Conservation (phyloP, 2,329 filamentous ascomycete species). For the Xylariaceae sp. region DNA sequence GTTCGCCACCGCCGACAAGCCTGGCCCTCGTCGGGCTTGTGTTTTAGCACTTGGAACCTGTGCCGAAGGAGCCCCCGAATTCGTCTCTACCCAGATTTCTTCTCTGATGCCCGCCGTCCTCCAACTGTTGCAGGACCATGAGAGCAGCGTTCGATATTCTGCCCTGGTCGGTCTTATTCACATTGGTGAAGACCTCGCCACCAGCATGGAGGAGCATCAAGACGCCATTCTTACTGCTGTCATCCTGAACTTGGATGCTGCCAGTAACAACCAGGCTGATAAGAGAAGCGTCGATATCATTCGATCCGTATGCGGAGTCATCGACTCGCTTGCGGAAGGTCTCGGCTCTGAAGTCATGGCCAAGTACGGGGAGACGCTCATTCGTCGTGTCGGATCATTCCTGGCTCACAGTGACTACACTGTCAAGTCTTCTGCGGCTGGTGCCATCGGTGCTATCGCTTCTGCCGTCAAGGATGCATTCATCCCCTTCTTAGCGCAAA, state of each 20-base stretch:
- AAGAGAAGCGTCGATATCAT: slow-evolving; percentile 81
- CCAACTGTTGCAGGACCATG: slow-evolving; percentile 76
- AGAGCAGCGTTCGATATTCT: slow-evolving; percentile 77
- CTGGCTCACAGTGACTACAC: slow-evolving; percentile 80
- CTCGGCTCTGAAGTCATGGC: slow-evolving; percentile 76
- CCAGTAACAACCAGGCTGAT: slow-evolving; percentile 61
- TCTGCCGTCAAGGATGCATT: slow-evolving; percentile 78
- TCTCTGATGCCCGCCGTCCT: slow-evolving; percentile 81
- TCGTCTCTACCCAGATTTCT: slow-evolving; percentile 87
- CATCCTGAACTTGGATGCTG: slow-evolving; percentile 82
- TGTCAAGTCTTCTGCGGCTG: slow-evolving; percentile 83
- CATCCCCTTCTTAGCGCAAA: slow-evolving; percentile 83
- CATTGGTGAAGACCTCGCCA: slow-evolving; percentile 86
- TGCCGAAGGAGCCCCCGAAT: slow-evolving; percentile 94
- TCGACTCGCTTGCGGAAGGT: slow-evolving; percentile 86
- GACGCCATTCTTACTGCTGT: slow-evolving; percentile 76
- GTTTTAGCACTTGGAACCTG: slow-evolving; percentile 90
- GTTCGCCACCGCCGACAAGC: slow-evolving; percentile 69
- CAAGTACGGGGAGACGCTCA: slow-evolving; percentile 74
- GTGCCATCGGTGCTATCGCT: slow-evolving; percentile 86
- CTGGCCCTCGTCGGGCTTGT: slow-evolving; percentile 80
- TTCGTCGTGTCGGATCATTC: slow-evolving; percentile 77
- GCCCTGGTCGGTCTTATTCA: slow-evolving; percentile 83
- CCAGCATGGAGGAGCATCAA: slow-evolving; percentile 83
- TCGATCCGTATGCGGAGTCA: slow-evolving; percentile 80